Evolutionary conservation across 768 basidiomycete genomes (phyloP), one percentile per base, ranked within the genome.

Genomic region (Xerocomellus amylosporus): DNA sequence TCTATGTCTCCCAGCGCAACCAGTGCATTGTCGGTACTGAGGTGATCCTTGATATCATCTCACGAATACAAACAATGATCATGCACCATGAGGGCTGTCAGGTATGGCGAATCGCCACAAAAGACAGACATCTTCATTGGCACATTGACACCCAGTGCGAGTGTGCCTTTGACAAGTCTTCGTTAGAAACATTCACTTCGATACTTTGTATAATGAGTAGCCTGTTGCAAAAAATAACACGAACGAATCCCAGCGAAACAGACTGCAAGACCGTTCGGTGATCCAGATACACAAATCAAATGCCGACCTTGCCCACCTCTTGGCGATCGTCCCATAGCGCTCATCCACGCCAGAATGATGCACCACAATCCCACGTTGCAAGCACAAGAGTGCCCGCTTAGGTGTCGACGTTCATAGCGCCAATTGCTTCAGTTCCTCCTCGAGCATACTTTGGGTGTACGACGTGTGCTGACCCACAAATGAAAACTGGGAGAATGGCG

Each of bases 101-200:
- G 60, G 64, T 55, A 84, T 2, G 81, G 80, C 0, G 84, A 85
- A 65, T 86, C 84, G 0, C 80, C 82, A 49, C 77, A 80, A 60
- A 88, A 88, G 7, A 85, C 76, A 2, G 81, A 75, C 0, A 87
- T 85, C 60, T 80, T 86, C 0, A 84, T 78, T 1, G 87, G 87
- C 0, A 85, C 86, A 61, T 89, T 89, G 61, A 89, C 88, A 53
- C 87, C 87, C 13, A 89, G 73, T 1, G 87, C 87, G 51, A 88
- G 73, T 6, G 86, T 88, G 1, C 82, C 84, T 83, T 46, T 17
- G 1, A 24, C 10, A 17, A 43, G 13, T 37, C 30, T 34, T 80
- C 10, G 14, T 60, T 24, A 57, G 37, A 51, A 12, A 4, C 15
- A 6, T 45, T 59, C 10, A 20, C 24, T 49, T 26, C 17, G 28